Percentiles rank a stretch among this genome's conserved stretches.
Conservation (phyloP, 768 basidiomycete species). For the Vararia minispora region DNA sequence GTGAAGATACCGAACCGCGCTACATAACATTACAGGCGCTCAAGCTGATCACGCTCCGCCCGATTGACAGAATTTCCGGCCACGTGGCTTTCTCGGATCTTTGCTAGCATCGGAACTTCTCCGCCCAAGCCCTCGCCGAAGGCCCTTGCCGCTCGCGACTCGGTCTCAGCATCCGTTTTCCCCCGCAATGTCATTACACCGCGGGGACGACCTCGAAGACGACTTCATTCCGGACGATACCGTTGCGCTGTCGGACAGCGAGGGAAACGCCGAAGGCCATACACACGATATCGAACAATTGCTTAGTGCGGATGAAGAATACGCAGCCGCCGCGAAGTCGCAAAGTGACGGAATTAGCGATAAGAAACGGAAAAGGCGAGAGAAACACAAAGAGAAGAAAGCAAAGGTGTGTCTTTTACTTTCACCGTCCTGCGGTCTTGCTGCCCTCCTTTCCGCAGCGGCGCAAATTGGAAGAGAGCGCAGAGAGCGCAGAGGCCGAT, state of each 20-base stretch:
- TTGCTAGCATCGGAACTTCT: no score
- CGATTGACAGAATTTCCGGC: background rate
- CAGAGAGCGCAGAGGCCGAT: slow-evolving; percentile 24
- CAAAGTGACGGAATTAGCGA: slow-evolving; percentile 19
- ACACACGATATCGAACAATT: slow-evolving; percentile 25
- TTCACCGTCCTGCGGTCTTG: slow-evolving; percentile 1
- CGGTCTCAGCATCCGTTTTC: background rate
- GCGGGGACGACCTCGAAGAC: slow-evolving; percentile 77
- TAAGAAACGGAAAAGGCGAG: slow-evolving; percentile 65
- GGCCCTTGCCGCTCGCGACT: slow-evolving; percentile 1
- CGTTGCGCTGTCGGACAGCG: slow-evolving; percentile 53
- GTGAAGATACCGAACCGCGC: background rate
- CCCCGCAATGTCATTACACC: slow-evolving; percentile 24
- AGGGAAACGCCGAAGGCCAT: slow-evolving; percentile 24
- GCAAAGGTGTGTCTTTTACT: slow-evolving; percentile 35
- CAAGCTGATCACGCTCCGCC: background rate
- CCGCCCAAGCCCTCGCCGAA: no score
- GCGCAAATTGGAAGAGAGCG: slow-evolving; percentile 44
- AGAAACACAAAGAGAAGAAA: slow-evolving; percentile 64
- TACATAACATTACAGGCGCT: no score
- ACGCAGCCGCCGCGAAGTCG: slow-evolving; percentile 17
- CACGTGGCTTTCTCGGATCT: no score
- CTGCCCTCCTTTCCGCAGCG: slow-evolving; percentile 32
- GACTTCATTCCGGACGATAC: slow-evolving; percentile 66
- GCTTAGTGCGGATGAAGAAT: slow-evolving; percentile 35